phyloP scores from a whole-genome alignment of 345 rosid species.

The Camelina sativa region DNA sequence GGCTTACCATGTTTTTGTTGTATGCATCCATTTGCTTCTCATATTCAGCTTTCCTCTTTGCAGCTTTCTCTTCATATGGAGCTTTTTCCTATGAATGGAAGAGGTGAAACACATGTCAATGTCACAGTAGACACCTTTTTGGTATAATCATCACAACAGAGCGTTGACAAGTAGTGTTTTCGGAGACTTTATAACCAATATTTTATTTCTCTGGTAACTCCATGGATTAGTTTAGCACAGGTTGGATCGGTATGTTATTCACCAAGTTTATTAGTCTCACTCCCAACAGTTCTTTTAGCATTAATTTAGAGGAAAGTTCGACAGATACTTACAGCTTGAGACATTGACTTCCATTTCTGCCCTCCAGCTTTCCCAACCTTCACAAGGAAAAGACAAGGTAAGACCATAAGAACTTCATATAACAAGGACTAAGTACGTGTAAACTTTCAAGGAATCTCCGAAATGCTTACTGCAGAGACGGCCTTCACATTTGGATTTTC shows the following conservation, averaged over 20 bases:
- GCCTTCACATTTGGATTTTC: slow-evolving; percentile 73
- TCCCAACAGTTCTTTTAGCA: too few relatives aligned
- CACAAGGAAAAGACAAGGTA: slow-evolving; percentile 27
- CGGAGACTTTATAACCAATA: not conserved
- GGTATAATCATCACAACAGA: not conserved
- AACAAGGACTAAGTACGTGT: not conserved
- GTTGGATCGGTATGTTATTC: too few relatives aligned
- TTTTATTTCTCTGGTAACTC: not conserved
- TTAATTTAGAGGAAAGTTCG: too few relatives aligned
- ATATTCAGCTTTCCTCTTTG: slow-evolving; percentile 73
- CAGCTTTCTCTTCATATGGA: slow-evolving; percentile 87
- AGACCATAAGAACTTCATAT: slow-evolving; percentile 1
- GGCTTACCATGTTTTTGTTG: slow-evolving; percentile 33
- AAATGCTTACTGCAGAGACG: slow-evolving; percentile 69
- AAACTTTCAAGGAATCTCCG: not conserved
- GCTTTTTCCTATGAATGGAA: slow-evolving; percentile 65
- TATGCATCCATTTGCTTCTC: slow-evolving; percentile 67
- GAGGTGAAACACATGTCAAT: slow-evolving; percentile 30
- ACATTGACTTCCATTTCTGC: slow-evolving; percentile 75
- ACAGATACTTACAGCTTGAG: slow-evolving; percentile 59
- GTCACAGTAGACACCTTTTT: not conserved
- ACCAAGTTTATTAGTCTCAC: too few relatives aligned
- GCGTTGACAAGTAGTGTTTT: not conserved
- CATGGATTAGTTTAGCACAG: not conserved
- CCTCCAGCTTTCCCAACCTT: slow-evolving; percentile 94